phyloP scores from a whole-genome alignment of 345 rosid species.

The Capsella bursapastoris region DNA sequence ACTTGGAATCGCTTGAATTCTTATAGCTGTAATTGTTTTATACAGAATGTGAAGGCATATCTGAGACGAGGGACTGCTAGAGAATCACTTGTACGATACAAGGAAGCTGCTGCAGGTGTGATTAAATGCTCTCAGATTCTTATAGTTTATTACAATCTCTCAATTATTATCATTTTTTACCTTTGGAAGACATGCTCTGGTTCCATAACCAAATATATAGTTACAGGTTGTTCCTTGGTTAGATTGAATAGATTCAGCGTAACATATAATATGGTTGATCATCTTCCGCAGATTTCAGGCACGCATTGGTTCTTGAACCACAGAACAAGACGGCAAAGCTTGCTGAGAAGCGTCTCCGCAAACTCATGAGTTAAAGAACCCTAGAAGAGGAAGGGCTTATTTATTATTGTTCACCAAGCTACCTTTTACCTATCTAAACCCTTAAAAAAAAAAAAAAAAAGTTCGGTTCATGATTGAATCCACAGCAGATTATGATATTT shows the following conservation, averaged over 20 bases:
- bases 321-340: conserved; percentile 74
- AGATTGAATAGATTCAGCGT: neutral
- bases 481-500: neutral
- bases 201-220: neutral
- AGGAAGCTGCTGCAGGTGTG: conserved; percentile 82
- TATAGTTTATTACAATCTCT: neutral
- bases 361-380: conserved; percentile 51
- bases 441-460: neutral
- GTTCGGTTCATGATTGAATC: conserved; percentile 2
- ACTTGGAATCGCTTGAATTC: conserved; percentile 12
- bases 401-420: conserved; percentile 28
- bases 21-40: conserved; percentile 21
- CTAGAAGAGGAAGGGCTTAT: neutral
- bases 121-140: conserved; percentile 5
- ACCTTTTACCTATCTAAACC: conserved; percentile 5
- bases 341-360: conserved; percentile 72
- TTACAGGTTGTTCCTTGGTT: no score
- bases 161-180: no score
- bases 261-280: neutral
- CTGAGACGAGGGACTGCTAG: conserved; percentile 93
- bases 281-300: conserved; percentile 71
- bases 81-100: conserved; percentile 73
- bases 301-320: conserved; percentile 89
- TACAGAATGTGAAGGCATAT: conserved; percentile 92
- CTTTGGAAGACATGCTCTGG: neutral